Evolutionary conservation across 768 basidiomycete species (phyloP).

Genomic region (Guyanaporus albipodus): DNA sequence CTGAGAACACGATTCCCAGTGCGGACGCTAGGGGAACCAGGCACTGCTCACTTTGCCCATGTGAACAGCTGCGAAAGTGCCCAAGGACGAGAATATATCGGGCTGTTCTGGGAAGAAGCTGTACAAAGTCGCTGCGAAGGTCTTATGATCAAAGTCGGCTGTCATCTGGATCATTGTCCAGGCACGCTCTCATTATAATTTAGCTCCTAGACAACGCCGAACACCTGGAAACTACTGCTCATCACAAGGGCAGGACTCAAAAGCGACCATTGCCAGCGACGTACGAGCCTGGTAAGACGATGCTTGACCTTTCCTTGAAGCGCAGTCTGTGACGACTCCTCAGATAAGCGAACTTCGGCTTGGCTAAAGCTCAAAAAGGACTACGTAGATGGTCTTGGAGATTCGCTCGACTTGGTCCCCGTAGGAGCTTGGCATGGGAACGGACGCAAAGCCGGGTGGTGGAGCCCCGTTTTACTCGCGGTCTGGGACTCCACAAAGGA

Average conservation of each 20-base stretch:
- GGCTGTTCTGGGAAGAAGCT: conserved; percentile 73
- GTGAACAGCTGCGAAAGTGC: conserved; percentile 70
- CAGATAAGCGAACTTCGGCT: conserved; percentile 78
- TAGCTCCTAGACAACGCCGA: conserved; percentile 65
- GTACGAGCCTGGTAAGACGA: conserved; percentile 65
- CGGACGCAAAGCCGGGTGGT: conserved; percentile 88
- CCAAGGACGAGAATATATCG: conserved; percentile 55
- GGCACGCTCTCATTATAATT: conserved; percentile 8
- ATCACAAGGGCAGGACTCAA: conserved; percentile 37
- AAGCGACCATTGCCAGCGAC: conserved; percentile 76
- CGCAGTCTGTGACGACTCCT: not conserved
- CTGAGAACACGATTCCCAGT: conserved; percentile 63
- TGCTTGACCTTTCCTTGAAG: not conserved
- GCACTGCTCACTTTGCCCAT: conserved; percentile 62
- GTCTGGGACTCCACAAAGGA: conserved; percentile 63
- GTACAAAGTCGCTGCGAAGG: conserved; percentile 82
- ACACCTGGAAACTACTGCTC: conserved; percentile 32
- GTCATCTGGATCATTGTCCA: not conserved
- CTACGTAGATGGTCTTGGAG: conserved; percentile 77
- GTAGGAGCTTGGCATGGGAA: conserved; percentile 87
- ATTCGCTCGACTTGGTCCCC: conserved; percentile 68
- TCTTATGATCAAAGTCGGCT: conserved; percentile 82
- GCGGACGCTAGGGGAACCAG: conserved; percentile 39
- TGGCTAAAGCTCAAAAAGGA: conserved; percentile 96
- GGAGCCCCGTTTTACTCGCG: conserved; percentile 84